These are phyloP conservation scores for Dalbergia oliveri DNA, from an alignment of 306 rosid genomes.

Conservation along the genomic window DNA sequence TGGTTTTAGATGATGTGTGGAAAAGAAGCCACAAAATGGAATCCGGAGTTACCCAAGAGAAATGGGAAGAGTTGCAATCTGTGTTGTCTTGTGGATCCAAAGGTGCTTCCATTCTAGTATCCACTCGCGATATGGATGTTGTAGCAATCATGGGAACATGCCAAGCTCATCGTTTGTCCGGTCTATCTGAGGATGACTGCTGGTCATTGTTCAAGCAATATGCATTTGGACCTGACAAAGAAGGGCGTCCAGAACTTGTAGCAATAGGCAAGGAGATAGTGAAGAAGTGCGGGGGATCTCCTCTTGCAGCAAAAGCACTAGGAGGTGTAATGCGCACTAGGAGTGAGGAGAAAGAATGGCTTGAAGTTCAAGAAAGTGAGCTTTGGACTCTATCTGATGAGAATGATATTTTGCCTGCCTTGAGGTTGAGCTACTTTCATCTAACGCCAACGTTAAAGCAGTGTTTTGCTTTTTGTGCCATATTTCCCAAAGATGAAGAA, in stretches of 20 bases:
- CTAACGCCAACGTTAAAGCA: not conserved
- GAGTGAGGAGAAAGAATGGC: not conserved
- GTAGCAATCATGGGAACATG: not conserved
- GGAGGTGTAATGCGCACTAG: not conserved
- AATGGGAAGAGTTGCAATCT: not conserved
- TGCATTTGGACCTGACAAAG: not conserved
- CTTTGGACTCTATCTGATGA: not conserved
- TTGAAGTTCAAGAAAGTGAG: not conserved
- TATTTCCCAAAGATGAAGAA: not conserved
- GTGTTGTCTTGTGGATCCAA: not conserved
- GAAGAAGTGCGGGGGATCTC: not conserved
- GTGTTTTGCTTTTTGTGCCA: slow-evolving; percentile 4
- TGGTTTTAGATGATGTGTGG: not conserved
- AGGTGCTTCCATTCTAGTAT: not conserved
- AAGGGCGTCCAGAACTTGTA: not conserved
- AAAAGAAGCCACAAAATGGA: not conserved
- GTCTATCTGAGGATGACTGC: not conserved
- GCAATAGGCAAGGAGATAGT: not conserved
- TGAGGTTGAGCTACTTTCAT: not conserved
- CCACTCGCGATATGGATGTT: not conserved
- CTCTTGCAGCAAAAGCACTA: slow-evolving; percentile 11
- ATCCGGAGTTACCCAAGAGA: not conserved
- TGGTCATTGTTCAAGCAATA: not conserved
- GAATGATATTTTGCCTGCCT: not conserved
- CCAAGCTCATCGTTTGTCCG: not conserved